Percentiles rank a stretch among this genome's conserved stretches.
Evolutionary conservation across 495 filamentous ascomycete species (phyloP).

Genomic region (Trichoderma asperelloides): DNA sequence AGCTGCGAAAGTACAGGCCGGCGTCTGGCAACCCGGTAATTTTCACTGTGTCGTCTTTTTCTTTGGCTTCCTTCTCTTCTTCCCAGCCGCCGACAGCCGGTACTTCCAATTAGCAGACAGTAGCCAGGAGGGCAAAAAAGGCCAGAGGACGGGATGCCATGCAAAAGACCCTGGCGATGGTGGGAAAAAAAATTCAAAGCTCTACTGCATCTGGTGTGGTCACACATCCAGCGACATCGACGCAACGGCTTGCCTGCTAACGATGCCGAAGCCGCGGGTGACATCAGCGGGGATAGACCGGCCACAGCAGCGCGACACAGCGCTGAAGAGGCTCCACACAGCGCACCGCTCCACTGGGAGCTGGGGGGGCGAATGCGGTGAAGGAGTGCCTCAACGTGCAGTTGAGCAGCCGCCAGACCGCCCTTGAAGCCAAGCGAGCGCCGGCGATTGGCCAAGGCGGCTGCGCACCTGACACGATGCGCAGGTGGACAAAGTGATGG

Average conservation of each 20-base stretch:
- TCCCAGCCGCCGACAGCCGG: not conserved
- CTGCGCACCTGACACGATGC: not conserved
- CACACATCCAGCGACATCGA: not conserved
- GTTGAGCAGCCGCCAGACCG: not conserved
- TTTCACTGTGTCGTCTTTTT: not conserved
- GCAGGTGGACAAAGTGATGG: not conserved
- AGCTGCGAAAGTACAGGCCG: not conserved
- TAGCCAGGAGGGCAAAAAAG: not conserved
- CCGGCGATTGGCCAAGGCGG: not conserved
- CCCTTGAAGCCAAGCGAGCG: not conserved
- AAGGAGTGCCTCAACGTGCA: not conserved
- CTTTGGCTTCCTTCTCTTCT: not conserved
- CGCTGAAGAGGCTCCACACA: slow-evolving; percentile 3
- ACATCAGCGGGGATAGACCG: not conserved
- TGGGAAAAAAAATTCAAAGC: not conserved
- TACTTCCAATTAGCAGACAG: not conserved
- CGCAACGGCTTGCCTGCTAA: not conserved
- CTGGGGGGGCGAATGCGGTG: not conserved
- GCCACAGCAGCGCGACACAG: slow-evolving; percentile 1
- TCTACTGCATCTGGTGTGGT: not conserved
- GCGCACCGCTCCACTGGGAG: not conserved
- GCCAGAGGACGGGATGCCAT: not conserved
- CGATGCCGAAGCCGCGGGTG: slow-evolving; percentile 3
- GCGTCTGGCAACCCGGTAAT: not conserved
- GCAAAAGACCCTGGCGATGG: not conserved